Base-by-base conservation (phyloP, 2,329 filamentous ascomycete species). In the Aspergillus fischeri region DNA sequence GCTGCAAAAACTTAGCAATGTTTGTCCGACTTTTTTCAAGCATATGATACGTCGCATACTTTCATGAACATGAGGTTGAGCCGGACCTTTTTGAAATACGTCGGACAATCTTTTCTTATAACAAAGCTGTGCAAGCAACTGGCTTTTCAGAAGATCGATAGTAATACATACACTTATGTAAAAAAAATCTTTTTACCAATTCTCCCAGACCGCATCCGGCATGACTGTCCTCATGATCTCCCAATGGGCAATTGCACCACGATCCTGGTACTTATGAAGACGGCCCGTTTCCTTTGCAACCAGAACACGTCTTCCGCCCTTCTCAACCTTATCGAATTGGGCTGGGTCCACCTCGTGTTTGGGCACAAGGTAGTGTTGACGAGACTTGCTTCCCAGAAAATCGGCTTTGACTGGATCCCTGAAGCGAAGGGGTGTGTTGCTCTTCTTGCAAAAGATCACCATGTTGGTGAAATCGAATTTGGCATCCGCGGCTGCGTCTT, bases 391-490 rank as follows among this genome's bases (percentile, higher is more conserved):
- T 41, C 83, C 83, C 35, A 96, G 77, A 66, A 84, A 87, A 69
- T 99, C 94, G 2, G 78, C 76, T 6, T 81, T 73, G 0, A 75
- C 77, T 0, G 92, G 84, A 17, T 79, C 68, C 11, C 92, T 83
- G 78, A 97, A 97, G 0, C 70, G 77, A 41, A 92, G 75, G 0
- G 77, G 75, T 6, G 61, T 64, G 25, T 76, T 70, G 10, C 77
- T 79, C 75, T 92, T 93, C 57, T 84, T 86, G 80, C 94, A 99
- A 78, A 97, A 97, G 59, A 97, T 86, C 49, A 97, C 90, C 83
- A 97, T 91, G 78, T 99, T 99, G 70, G 92, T 91, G 73, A 97
- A 97, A 69, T 96, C 90, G 38, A 79, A 78, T 24, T 84, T 73
- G 7, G 77, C 74, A 4, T 83, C 77, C 2, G 79, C 75, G 0